phyloP scores from a whole-genome alignment of 2,329 filamentous ascomycete species.

The Alternaria novae-zelandiae region DNA sequence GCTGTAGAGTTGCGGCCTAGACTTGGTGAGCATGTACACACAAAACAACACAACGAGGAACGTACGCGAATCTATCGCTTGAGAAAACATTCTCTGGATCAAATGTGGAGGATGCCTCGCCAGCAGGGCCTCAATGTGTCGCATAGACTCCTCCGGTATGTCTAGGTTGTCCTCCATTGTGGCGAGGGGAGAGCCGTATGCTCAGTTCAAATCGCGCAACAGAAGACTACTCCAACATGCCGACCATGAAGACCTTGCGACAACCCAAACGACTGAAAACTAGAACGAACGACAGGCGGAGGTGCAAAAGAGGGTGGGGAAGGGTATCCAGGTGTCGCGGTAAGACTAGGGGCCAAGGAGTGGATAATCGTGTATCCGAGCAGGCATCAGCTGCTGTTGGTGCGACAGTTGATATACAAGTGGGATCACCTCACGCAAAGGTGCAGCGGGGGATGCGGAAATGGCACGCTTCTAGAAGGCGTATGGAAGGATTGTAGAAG shows the following conservation, averaged over 20 bases:
- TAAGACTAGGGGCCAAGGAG: constrained; percentile 34
- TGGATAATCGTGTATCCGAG: constrained; percentile 43
- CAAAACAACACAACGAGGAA: neutral
- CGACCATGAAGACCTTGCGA: constrained; percentile 16
- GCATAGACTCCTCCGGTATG: constrained; percentile 47
- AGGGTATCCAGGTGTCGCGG: constrained; percentile 26
- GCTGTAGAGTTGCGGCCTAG: constrained; percentile 43
- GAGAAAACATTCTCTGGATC: constrained; percentile 47
- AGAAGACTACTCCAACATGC: constrained; percentile 26
- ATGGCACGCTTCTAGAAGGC: constrained; percentile 46
- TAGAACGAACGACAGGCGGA: constrained; percentile 13
- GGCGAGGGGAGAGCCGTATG: constrained; percentile 17
- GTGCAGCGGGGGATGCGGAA: constrained; percentile 43
- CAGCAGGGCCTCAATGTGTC: constrained; percentile 46
- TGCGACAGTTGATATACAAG: constrained; percentile 44
- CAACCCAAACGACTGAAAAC: constrained; percentile 12
- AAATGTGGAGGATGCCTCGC: constrained; percentile 44
- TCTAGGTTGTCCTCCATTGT: constrained; percentile 45
- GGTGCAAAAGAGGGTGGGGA: constrained; percentile 28
- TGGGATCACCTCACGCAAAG: constrained; percentile 42
- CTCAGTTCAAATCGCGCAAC: constrained; percentile 12
- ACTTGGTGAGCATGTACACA: constrained; percentile 24
- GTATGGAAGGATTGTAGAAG: constrained; percentile 38
- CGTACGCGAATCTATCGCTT: constrained; percentile 46
- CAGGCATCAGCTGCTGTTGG: constrained; percentile 41